Evolutionary conservation across 2,329 filamentous ascomycete species (phyloP).

Genomic region (Botrytis medusae): DNA sequence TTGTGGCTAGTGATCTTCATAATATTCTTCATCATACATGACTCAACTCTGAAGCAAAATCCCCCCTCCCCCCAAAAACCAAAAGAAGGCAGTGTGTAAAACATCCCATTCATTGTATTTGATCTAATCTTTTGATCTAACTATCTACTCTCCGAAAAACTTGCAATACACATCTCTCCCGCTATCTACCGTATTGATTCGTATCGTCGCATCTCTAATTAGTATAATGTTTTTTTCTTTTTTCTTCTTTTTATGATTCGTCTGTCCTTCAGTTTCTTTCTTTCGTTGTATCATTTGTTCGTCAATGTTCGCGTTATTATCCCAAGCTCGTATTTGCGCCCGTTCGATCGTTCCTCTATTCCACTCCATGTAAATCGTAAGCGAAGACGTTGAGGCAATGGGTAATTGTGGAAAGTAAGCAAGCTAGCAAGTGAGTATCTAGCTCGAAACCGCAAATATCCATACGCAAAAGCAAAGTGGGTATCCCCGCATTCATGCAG

Average conservation of each 20-base stretch:
- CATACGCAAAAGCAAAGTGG: background rate
- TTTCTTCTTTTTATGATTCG: background rate
- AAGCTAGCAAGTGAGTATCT: background rate
- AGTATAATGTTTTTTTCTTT: background rate
- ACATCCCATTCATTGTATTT: background rate
- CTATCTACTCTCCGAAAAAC: constrained; percentile 8
- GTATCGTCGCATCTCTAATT: background rate
- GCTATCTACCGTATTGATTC: background rate
- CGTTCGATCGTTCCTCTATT: background rate
- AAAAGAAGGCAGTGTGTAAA: no score
- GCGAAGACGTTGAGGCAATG: background rate
- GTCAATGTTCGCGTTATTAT: background rate
- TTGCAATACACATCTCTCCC: constrained; percentile 12
- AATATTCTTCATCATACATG: no score
- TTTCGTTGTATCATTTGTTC: background rate
- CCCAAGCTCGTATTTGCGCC: background rate
- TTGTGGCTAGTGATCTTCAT: no score
- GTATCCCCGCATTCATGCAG: background rate
- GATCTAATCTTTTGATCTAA: background rate
- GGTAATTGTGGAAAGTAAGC: background rate
- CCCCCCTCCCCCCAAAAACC: no score
- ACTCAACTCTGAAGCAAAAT: no score
- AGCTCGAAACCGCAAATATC: background rate
- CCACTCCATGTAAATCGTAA: background rate
- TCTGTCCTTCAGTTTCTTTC: background rate